Conservation (phyloP, 345 rosid genomes). For the Clausena lansium region DNA sequence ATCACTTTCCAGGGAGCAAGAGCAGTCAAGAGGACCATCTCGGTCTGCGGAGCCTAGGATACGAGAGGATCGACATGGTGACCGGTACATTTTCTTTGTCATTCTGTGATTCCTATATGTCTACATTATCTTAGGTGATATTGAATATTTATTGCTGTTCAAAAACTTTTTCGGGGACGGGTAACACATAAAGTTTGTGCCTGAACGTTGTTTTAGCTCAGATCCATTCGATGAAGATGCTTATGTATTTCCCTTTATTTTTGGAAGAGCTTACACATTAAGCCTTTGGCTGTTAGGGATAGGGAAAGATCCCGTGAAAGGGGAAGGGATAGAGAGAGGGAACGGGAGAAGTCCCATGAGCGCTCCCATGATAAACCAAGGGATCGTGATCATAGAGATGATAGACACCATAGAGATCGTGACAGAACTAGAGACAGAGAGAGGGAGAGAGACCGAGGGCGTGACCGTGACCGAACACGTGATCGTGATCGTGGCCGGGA, state of each 20-base stretch:
- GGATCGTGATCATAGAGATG: slow-evolving; percentile 83
- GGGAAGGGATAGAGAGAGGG: slow-evolving; percentile 71
- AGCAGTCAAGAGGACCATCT: slow-evolving; percentile 51
- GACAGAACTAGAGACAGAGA: slow-evolving; percentile 65
- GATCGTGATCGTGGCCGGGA: slow-evolving; percentile 42
- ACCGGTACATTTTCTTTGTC: slow-evolving; percentile 44
- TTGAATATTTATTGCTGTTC: neutral
- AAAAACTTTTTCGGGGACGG: neutral
- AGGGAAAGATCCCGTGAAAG: slow-evolving; percentile 78
- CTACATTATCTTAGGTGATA: neutral
- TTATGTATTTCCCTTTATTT: neutral
- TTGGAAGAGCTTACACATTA: neutral
- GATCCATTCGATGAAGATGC: neutral
- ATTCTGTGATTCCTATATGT: neutral
- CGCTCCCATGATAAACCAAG: slow-evolving; percentile 70
- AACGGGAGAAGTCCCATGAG: slow-evolving; percentile 74
- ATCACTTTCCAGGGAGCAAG: slow-evolving; percentile 56
- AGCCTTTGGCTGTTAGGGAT: slow-evolving; percentile 28
- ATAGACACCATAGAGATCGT: slow-evolving; percentile 77
- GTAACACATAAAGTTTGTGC: neutral
- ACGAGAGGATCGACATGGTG: slow-evolving; percentile 62
- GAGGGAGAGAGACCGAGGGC: slow-evolving; percentile 53
- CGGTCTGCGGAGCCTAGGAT: slow-evolving; percentile 83
- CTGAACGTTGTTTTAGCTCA: neutral
- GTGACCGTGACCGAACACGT: slow-evolving; percentile 46